A percentile compares a stretch with the other conserved stretches of the same genome.
Conservation (phyloP, 2,329 filamentous ascomycete genomes). For the Blastomyces emzantsi region DNA sequence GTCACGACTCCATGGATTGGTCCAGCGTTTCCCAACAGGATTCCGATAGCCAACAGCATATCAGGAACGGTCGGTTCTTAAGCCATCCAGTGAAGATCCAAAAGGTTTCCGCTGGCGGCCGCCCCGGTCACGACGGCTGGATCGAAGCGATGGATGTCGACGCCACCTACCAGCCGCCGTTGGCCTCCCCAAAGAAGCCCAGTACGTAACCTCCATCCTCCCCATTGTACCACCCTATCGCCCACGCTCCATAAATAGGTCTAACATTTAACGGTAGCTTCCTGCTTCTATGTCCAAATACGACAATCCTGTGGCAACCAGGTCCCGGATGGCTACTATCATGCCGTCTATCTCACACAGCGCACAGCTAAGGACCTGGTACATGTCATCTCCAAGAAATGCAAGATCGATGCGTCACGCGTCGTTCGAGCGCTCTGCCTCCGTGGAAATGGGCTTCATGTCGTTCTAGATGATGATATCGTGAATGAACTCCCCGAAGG, state of each 20-base stretch:
- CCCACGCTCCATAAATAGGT: background rate
- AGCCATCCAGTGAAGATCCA: constrained; percentile 27
- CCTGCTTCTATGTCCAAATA: constrained; percentile 75
- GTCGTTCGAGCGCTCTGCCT: constrained; percentile 64
- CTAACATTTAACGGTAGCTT: constrained; percentile 44
- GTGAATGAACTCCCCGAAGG: constrained; percentile 76
- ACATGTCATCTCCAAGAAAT: constrained; percentile 65
- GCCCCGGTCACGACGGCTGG: constrained; percentile 57
- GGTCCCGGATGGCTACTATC: constrained; percentile 55
- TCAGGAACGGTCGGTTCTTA: constrained; percentile 16
- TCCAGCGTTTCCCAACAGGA: constrained; percentile 20
- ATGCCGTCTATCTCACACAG: constrained; percentile 75
- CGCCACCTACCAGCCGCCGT: constrained; percentile 67
- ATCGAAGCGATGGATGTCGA: constrained; percentile 93
- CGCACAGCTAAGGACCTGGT: constrained; percentile 68
- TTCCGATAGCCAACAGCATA: constrained; percentile 11
- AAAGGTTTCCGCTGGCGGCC: constrained; percentile 19
- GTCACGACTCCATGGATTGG: constrained; percentile 23
- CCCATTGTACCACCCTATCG: constrained; percentile 5
- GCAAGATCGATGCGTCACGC: constrained; percentile 62
- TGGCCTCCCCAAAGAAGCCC: constrained; percentile 60
- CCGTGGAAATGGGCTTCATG: constrained; percentile 64
- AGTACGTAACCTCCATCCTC: constrained; percentile 35
- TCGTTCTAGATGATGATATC: constrained; percentile 86
- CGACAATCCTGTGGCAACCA: constrained; percentile 41